Evolutionary conservation across 495 filamentous ascomycete species (phyloP).

Genomic region (Hypoxylon lenormandii): DNA sequence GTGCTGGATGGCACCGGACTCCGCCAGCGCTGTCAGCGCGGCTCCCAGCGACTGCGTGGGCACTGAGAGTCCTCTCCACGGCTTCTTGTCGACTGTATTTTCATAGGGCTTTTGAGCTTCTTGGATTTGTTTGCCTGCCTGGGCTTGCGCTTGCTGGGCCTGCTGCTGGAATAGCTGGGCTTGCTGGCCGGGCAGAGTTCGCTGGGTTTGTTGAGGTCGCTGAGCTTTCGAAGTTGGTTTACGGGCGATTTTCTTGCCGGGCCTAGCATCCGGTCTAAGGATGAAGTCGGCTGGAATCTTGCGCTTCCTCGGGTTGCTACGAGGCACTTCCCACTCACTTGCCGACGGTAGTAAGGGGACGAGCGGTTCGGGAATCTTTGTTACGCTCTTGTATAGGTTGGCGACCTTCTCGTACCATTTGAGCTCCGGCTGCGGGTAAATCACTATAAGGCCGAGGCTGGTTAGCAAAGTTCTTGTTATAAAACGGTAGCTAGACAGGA

Average conservation of each 20-base stretch:
- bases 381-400: conserved; percentile 15
- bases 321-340: conserved; percentile 29
- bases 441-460: background rate
- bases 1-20: too few species aligned
- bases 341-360: conserved; percentile 41
- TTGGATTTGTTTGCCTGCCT: too few species aligned
- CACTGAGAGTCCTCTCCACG: too few species aligned
- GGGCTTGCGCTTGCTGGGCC: too few species aligned
- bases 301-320: conserved; percentile 48
- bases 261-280: background rate
- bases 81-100: too few species aligned
- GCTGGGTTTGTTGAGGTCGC: too few species aligned
- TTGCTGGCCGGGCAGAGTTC: too few species aligned
- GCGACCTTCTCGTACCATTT: conserved; percentile 10
- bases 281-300: conserved; percentile 46
- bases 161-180: too few species aligned
- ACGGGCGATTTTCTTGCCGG: background rate
- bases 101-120: too few species aligned
- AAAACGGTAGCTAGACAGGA: background rate
- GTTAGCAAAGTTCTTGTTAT: conserved; percentile 10
- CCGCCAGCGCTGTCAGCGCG: too few species aligned
- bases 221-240: background rate
- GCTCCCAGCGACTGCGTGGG: too few species aligned
- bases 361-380: background rate
- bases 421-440: conserved; percentile 14